Evolutionary conservation across 352 stramenopile species (phyloP), one percentile per base, ranked within the genome.

Genomic region (Bremia lactucae): DNA sequence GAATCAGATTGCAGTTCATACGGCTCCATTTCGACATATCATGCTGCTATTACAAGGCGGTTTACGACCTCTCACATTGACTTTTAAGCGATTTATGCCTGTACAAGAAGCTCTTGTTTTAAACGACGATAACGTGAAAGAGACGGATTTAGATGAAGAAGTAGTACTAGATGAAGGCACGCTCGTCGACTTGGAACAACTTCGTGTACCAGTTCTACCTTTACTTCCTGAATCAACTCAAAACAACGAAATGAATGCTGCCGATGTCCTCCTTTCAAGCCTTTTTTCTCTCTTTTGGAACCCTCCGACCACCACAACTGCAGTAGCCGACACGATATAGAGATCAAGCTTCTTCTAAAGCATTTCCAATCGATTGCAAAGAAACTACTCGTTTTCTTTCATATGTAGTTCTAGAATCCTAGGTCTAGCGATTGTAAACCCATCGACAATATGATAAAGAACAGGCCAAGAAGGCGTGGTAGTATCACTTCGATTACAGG

Each of bases 211-310:
- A 2, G 36, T 41, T 29, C 36, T 18, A 13, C 25, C 21, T 21
- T 18, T 21, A 31, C 43, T 18, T 6, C 42, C 16, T 18, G 20
- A 35, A 14, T 2, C 29, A 7, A 20, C 25, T 14, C n/a, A 9
- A 16, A 19, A 45, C 1, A 42, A 49, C 11, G 65, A 72, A 15
- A 65, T 69, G 33, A 71, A 71, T 20, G 54, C 89, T 11, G 76
- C 79, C 4, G 79, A 92, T 51, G 65, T 75, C 19, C 86, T 92
- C 47, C 87, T 92, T 60, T 85, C 74, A 13, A 85, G 81, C 48
- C 48, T 92, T 3, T 92, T 92, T 50, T 87, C 79, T 11, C 59
- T 92, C 7, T 86, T 89, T 28, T 92, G 79, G 79, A 72, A 68
- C 15, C 43, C 73, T 6, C 69, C 72, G 0, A 59, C 78, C 15